Evolutionary conservation across 768 basidiomycete genomes (phyloP), one percentile per base, ranked within the genome.

Genomic region (Suillus variegatus): DNA sequence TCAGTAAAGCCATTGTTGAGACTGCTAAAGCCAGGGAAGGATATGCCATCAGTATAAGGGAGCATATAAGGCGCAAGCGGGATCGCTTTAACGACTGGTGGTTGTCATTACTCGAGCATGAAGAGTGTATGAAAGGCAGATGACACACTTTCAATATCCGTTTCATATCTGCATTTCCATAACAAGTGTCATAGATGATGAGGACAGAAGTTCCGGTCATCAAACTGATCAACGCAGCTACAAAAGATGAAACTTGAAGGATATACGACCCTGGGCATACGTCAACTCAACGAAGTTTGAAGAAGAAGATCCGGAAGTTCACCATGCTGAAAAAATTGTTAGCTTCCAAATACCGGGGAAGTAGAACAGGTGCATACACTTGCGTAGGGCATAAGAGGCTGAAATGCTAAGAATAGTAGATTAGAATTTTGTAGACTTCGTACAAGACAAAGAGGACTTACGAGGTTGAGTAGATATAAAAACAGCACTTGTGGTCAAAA

Each of bases 401-500:
- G 32, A n/a, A 55, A 35, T n/a, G 54, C 57, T 40, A 25, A 58
- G 57, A 40, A 58, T 5, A 2, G 16, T 8, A 25, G 7, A 16
- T 38, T 6, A 38, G 13, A 22, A 9, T 18, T 40, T 25, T 40
- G 22, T 58, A 58, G 1, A 1, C 16, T 12, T 25, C 38, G 16
- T 25, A 18, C 56, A 18, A 41, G 38, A 41, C 40, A 40, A 41
- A 55, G 40, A 16, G 18, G 22, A 58, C 25, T 58, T 28, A 4
- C 22, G 57, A 40, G 38, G 57, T 6, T 18, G 2, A 18, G 57
- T 58, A 2, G 57, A 28, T 40, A 58, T 40, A 2, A 58, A 58
- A 28, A 58, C 38, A 58, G 57, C 40, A 25, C 57, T 40, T 58
- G 57, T 40, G 4, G 38, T 58, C 57, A 58, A 58, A 41, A 58